Base-by-base conservation (phyloP, 2,329 filamentous ascomycete genomes). In the Colletotrichum sp. region DNA sequence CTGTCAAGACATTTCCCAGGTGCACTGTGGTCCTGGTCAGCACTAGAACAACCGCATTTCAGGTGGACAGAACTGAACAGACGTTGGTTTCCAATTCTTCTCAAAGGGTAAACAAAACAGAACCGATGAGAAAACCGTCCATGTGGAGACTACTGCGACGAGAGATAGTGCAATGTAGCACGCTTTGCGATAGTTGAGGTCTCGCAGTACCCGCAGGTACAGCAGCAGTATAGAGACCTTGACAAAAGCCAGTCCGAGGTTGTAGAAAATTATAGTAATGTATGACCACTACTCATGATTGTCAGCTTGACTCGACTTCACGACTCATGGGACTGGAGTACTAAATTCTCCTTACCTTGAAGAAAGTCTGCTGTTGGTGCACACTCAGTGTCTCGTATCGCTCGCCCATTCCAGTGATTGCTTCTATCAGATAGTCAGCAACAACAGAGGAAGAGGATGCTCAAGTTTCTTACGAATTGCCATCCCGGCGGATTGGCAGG, bases 171-270 rank as follows among this genome's bases (percentile, higher is more conserved):
- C 61, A 1, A 64, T 66, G 56, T 77, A 77, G 2, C 78, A 75
- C 6, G 77, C 76, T 32, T 75, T 78, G 48, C 79, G 79, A 27
- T 78, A 77, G 69, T 79, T 79, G 4, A 78, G 66, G 61, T 79
- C 76, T 7, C 79, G 79, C 13, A 82, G 36, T 22, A 81, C 77
- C 9, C 80, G 78, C 3, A 81, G 72, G 60, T 81, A 82, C 4
- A 82, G 72, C 6, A 80, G 66, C 25, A 81, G 48, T 28, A 81
- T 80, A 8, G 79, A 81, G 58, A 80, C 27, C 43, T 82, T 81
- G 15, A 79, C 78, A 36, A 78, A 70, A 27, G 62, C 75, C 10
- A 82, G 58, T 12, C 77, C 79, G n/a, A 75, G 55, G 32, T 79
- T 76, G 74, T 80, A 81, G 60, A 76, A 78, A 1, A 81, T 30